These are phyloP conservation scores for Hypholoma sublateritium DNA, from an alignment of 768 basidiomycete genomes.

Conservation along the genomic window DNA sequence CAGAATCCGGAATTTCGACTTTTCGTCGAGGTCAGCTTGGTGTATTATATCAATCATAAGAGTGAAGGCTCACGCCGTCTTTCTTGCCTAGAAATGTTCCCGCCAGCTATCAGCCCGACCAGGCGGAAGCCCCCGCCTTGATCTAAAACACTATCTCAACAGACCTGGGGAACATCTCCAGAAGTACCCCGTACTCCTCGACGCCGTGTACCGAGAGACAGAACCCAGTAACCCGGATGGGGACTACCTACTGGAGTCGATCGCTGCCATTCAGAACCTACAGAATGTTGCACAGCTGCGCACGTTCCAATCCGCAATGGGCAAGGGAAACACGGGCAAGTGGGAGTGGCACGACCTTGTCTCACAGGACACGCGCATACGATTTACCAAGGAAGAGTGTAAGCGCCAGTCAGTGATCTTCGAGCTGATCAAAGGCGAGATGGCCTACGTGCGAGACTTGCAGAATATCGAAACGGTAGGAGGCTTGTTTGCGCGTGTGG, in stretches of 20 bases:
- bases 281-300: constrained; percentile 79
- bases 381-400: constrained; percentile 68
- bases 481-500: constrained; percentile 3
- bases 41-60: neutral
- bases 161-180: constrained; percentile 84
- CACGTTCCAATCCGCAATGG: constrained; percentile 90
- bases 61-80: neutral
- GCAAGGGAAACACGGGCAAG: constrained; percentile 73
- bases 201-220: constrained; percentile 86
- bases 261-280: constrained; percentile 77
- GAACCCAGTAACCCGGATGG: constrained; percentile 77
- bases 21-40: constrained; percentile 76
- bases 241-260: constrained; percentile 79
- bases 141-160: constrained; percentile 77
- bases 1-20: constrained; percentile 78
- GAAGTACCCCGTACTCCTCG: constrained; percentile 82
- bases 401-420: constrained; percentile 93
- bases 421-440: constrained; percentile 93
- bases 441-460: constrained; percentile 94
- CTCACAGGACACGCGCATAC: constrained; percentile 55
- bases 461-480: constrained; percentile 81
- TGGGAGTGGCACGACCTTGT: constrained; percentile 92
- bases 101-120: constrained; percentile 39
- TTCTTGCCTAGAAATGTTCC: constrained; percentile 38
- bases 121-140: constrained; percentile 44